Base-by-base conservation (phyloP, 2,329 filamentous ascomycete species). In the Arthrobotrys sinensis region DNA sequence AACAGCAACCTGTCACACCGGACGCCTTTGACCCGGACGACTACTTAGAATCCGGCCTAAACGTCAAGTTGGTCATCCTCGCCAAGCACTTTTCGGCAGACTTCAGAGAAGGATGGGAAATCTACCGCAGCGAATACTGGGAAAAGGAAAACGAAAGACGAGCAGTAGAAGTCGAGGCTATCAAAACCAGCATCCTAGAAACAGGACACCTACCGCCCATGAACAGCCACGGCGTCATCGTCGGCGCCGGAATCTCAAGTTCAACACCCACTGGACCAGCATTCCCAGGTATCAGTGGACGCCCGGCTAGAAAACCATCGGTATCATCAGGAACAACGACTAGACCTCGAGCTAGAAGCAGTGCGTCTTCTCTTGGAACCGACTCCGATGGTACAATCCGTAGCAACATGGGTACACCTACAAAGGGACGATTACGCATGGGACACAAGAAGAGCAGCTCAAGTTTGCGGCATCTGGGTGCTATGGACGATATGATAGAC, bases 81-180 rank as follows among this genome's bases (percentile, higher is more conserved):
- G 93, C 96, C 0, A 99, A 99, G 83, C 94, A 94, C 0, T 99
- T 99, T 83, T 96, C 93, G 4, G 91, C 96, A 0, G 93, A 93
- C 55, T 99, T 99, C 83, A 89, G 96, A 19, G 94, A 98, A 84
- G 97, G 97, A 80, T 99, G 96, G 96, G 96, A 99, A 83, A 88
- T 95, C 14, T 99, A 96, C 85, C 89, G 96, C 66, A 91, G 91
- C 38, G 94, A 97, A 78, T 99, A 97, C 85, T 99, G 96, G 96
- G 95, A 97, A 82, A 91, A 91, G 79, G 96, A 99, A 84, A 99
- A 99, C 83, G 93, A 97, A 84, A 91, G 95, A 1, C 90, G 96
- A 11, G 89, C 91, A 1, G 24, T 72, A 1, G 76, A 79, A 28
- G 76, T 79, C 11, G 43, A 72, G 4, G 76, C 76, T 11, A 79